A percentile compares a stretch with the other conserved stretches of the same genome.
phyloP scores from a whole-genome alignment of 345 rosid genomes.

The Populus ilicifolia region DNA sequence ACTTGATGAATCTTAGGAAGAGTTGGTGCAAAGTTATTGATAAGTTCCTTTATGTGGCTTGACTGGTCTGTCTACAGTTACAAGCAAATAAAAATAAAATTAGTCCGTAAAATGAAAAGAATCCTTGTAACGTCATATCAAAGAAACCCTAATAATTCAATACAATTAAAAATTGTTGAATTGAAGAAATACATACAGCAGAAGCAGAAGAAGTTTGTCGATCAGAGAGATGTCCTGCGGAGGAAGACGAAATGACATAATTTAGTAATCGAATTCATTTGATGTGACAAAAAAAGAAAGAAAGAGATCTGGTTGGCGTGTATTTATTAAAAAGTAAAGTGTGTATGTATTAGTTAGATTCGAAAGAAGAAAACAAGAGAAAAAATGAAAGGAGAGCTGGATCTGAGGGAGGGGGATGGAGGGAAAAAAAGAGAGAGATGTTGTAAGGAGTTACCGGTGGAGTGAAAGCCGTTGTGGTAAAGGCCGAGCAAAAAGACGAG shows the following conservation, averaged over 20 bases:
- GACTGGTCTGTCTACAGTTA: slow-evolving; percentile 45
- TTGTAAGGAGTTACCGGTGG: slow-evolving; percentile 30
- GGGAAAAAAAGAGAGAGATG: neutral
- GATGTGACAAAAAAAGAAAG: neutral
- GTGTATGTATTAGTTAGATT: neutral
- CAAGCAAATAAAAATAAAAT: neutral
- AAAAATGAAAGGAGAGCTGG: slow-evolving; percentile 26
- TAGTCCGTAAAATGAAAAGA: neutral
- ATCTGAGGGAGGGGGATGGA: slow-evolving; percentile 10
- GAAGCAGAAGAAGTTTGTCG: slow-evolving; percentile 21
- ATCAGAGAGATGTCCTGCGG: slow-evolving; percentile 51
- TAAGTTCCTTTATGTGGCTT: slow-evolving; percentile 42
- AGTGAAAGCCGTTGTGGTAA: slow-evolving; percentile 66
- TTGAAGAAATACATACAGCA: neutral
- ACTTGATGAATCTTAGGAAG: slow-evolving; percentile 50
- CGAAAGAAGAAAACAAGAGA: neutral
- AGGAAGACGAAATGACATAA: neutral
- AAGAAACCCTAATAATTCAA: neutral
- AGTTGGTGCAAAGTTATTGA: slow-evolving; percentile 42
- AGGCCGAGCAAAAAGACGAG: slow-evolving; percentile 84
- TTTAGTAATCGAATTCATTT: neutral
- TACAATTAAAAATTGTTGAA: neutral
- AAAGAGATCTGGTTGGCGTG: slow-evolving; percentile 10
- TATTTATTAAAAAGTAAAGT: neutral
- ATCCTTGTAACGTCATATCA: neutral